These are phyloP conservation scores for Didymella glomerata DNA, from an alignment of 2,329 filamentous ascomycete genomes.

Conservation along the genomic window DNA sequence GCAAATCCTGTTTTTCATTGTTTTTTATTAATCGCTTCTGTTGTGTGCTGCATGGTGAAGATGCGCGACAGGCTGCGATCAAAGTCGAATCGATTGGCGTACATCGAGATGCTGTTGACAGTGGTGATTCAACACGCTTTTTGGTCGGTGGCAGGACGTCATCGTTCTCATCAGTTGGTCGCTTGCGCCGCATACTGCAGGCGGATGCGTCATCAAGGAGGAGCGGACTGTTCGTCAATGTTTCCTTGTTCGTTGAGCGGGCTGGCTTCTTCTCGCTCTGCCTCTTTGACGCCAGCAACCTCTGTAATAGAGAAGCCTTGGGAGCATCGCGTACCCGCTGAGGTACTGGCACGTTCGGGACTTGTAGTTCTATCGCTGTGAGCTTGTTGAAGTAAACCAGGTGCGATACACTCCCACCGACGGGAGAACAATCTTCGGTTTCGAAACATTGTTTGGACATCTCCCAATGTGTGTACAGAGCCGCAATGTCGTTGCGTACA, in stretches of 20 bases:
- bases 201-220: not conserved
- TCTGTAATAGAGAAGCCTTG: not conserved
- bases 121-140: not conserved
- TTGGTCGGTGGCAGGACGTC: not conserved
- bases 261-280: not conserved
- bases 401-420: not conserved
- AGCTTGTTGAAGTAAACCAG: slow-evolving; percentile 18
- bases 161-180: not conserved
- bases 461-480: slow-evolving; percentile 5
- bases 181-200: slow-evolving; percentile 9
- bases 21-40: slow-evolving; percentile 3
- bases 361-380: slow-evolving; percentile 27
- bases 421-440: not conserved
- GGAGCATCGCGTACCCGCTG: slow-evolving; percentile 13
- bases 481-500: slow-evolving; percentile 25
- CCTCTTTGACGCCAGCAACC: not conserved
- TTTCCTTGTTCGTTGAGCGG: not conserved
- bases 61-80: not conserved
- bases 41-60: slow-evolving; percentile 1
- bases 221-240: not conserved
- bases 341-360: slow-evolving; percentile 26
- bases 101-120: not conserved
- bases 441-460: not conserved
- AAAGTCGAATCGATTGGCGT: not conserved
- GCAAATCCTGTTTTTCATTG: not conserved